A percentile compares a stretch with the other conserved stretches of the same genome.
Evolutionary conservation across 2,329 filamentous ascomycete genomes (phyloP).

Genomic region (Colletotrichum spaethianum): DNA sequence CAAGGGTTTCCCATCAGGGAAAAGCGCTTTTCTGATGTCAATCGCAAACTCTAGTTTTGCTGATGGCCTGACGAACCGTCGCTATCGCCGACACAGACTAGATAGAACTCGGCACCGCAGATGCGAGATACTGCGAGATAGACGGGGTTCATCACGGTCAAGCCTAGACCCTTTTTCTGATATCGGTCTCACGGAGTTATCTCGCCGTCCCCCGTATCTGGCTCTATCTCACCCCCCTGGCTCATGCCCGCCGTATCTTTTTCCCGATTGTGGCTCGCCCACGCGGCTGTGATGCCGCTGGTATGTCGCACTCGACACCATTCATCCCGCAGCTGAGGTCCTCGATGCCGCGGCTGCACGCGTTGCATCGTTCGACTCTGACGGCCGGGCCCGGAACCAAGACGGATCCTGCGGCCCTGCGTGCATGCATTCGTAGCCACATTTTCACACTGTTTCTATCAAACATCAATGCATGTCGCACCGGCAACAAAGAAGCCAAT

Average conservation of each 20-base stretch:
- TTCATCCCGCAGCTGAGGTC: neutral
- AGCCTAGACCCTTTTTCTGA: neutral
- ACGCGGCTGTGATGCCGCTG: neutral
- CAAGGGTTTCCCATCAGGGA: neutral
- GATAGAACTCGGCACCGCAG: neutral
- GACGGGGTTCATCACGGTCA: neutral
- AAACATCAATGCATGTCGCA: constrained; percentile 1
- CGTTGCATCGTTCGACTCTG: constrained; percentile 26
- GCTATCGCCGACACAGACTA: neutral
- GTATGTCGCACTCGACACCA: neutral
- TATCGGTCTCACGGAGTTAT: neutral
- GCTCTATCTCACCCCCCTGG: constrained; percentile 17
- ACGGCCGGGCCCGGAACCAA: constrained; percentile 21
- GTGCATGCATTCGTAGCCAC: constrained; percentile 6
- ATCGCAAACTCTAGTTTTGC: neutral
- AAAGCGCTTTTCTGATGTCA: constrained; percentile 9
- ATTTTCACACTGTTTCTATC: constrained; percentile 8
- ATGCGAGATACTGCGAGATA: constrained; percentile 3
- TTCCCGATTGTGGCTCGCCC: constrained; percentile 13
- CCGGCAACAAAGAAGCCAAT: neutral
- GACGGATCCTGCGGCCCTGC: constrained; percentile 13
- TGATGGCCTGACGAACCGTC: constrained; percentile 4
- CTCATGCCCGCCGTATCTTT: constrained; percentile 20
- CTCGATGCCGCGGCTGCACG: constrained; percentile 6
- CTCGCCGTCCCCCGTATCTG: constrained; percentile 6